Percentiles rank a stretch among this genome's conserved stretches.
Evolutionary conservation across 2,329 filamentous ascomycete genomes (phyloP).

Genomic region (Alternaria triticina): DNA sequence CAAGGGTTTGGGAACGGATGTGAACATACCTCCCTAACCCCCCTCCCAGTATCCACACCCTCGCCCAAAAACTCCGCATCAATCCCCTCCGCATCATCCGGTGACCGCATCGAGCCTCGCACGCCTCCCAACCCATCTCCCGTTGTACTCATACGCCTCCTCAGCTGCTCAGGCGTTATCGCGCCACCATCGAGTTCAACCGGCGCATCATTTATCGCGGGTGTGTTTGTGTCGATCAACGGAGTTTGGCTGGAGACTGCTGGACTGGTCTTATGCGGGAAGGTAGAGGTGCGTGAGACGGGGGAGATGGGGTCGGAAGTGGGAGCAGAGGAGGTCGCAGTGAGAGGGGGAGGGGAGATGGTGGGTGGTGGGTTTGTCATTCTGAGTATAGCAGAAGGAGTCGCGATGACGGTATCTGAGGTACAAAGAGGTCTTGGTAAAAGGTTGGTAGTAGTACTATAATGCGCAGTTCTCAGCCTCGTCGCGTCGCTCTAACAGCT

Average conservation of each 20-base stretch:
- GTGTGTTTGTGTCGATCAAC: constrained; percentile 47
- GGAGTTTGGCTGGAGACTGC: constrained; percentile 34
- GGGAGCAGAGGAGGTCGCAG: constrained; percentile 4
- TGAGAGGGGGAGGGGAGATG: constrained; percentile 21
- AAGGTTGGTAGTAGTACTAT: rapidly evolving
- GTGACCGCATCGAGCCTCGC: constrained; percentile 14
- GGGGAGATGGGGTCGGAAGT: constrained; percentile 28
- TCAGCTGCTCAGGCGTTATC: constrained; percentile 30
- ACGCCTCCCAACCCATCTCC: neutral
- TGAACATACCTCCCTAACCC: constrained; percentile 33
- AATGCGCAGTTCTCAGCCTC: neutral
- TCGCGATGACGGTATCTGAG: neutral
- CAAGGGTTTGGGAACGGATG: too few relatives aligned
- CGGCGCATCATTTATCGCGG: constrained; percentile 52
- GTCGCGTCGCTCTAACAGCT: neutral
- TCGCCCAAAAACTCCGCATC: constrained; percentile 39
- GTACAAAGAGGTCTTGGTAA: neutral
- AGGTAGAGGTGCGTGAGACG: constrained; percentile 23
- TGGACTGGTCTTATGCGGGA: constrained; percentile 36
- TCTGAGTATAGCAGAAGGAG: neutral
- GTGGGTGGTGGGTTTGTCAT: constrained; percentile 19
- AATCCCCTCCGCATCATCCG: constrained; percentile 34
- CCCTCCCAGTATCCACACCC: constrained; percentile 21
- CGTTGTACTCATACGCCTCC: constrained; percentile 28
- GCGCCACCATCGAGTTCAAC: constrained; percentile 52